Conservation (phyloP, 2,329 filamentous ascomycete genomes). For the Nemania abortiva region DNA sequence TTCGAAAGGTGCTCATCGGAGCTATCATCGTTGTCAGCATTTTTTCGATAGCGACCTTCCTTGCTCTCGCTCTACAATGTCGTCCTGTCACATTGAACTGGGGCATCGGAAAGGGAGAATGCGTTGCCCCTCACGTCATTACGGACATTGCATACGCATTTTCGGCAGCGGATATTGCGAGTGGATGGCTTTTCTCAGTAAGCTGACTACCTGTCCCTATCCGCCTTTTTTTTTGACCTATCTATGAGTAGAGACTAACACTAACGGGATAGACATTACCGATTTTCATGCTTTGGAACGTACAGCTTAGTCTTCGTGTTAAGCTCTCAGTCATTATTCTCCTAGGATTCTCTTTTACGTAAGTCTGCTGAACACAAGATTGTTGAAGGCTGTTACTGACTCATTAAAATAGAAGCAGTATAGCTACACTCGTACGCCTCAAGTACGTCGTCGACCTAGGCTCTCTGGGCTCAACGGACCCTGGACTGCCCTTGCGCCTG, state of each 20-base stretch:
- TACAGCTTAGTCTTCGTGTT: conserved; percentile 30
- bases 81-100: conserved; percentile 31
- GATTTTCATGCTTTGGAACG: conserved; percentile 32
- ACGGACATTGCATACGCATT: conserved; percentile 29
- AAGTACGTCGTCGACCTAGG: conserved; percentile 36
- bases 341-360: conserved; percentile 32
- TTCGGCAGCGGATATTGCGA: conserved; percentile 29
- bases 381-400: not conserved
- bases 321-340: conserved; percentile 31
- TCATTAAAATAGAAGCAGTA: conserved; percentile 32
- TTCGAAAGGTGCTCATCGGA: conserved; percentile 25
- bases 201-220: not conserved
- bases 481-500: conserved; percentile 23
- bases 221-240: not conserved
- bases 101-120: conserved; percentile 31
- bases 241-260: not conserved
- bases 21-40: conserved; percentile 25
- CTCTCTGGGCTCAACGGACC: conserved; percentile 30
- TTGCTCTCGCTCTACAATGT: conserved; percentile 27
- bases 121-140: conserved; percentile 23
- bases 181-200: conserved; percentile 33
- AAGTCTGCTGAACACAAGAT: too few relatives aligned
- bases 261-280: conserved; percentile 21
- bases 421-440: conserved; percentile 33
- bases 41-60: conserved; percentile 29